phyloP scores from a whole-genome alignment of 306 rosid genomes.

The Parietaria judaica region DNA sequence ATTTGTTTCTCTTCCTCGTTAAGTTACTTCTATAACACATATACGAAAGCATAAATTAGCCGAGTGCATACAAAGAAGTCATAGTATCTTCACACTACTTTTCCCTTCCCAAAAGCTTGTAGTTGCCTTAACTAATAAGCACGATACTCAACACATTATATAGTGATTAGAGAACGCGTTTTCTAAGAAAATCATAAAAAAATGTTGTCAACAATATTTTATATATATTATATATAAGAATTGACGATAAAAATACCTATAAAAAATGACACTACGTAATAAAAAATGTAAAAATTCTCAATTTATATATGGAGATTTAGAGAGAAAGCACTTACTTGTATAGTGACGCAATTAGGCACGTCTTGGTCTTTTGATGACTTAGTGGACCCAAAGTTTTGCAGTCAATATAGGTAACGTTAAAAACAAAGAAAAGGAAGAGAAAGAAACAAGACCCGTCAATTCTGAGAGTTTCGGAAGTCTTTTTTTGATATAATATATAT shows the following conservation, averaged over 20 bases:
- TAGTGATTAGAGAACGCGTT: slow-evolving; percentile 9
- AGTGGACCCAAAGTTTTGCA: background rate
- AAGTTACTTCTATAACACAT: background rate
- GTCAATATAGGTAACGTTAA: background rate
- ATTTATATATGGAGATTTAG: background rate
- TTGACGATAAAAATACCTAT: too few relatives aligned
- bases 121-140: slow-evolving; percentile 1
- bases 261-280: too few relatives aligned
- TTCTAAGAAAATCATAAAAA: background rate
- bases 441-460: slow-evolving; percentile 10
- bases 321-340: background rate
- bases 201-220: too few relatives aligned
- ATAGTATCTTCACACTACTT: background rate
- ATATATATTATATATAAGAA: too few relatives aligned
- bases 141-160: background rate
- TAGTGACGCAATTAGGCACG: slow-evolving; percentile 4
- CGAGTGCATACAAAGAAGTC: background rate
- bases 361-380: background rate
- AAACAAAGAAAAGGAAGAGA: background rate
- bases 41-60: background rate
- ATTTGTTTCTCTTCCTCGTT: background rate
- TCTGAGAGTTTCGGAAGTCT: slow-evolving; percentile 3
- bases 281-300: background rate
- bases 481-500: background rate
- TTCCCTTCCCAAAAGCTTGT: slow-evolving; percentile 6